A percentile compares a stretch with the other conserved stretches of the same genome.
Evolutionary conservation across 306 rosid species (phyloP).

Genomic region (Prinsepia uniflora): DNA sequence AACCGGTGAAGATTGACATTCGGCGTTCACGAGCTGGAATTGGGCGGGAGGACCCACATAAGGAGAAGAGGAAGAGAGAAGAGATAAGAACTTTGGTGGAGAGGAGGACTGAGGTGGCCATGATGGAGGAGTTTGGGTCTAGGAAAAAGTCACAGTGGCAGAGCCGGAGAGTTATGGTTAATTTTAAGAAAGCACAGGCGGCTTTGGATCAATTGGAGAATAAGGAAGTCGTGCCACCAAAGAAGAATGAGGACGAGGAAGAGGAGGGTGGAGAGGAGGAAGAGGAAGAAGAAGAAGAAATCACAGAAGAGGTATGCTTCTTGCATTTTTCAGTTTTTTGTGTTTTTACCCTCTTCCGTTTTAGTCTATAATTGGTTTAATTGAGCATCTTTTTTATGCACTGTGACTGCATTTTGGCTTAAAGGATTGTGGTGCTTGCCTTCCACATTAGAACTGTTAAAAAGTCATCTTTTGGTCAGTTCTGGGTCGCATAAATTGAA

Average conservation of each 20-base stretch:
- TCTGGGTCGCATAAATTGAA: not conserved
- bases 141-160: constrained; percentile 83
- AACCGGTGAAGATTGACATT: constrained; percentile 73
- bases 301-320: constrained; percentile 68
- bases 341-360: not conserved
- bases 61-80: constrained; percentile 70
- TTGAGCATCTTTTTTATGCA: not conserved
- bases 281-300: constrained; percentile 67
- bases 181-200: constrained; percentile 72
- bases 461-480: not conserved
- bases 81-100: constrained; percentile 33
- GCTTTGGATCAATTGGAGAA: constrained; percentile 86
- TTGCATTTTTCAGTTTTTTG: not conserved
- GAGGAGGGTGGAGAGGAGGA: constrained; percentile 47
- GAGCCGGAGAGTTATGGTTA: constrained; percentile 51
- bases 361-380: not conserved
- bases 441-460: too few relatives aligned
- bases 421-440: not conserved
- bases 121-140: constrained; percentile 75
- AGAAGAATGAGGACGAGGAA: constrained; percentile 60
- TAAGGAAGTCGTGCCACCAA: constrained; percentile 56
- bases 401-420: not conserved
- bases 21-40: constrained; percentile 91
- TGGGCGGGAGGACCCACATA: constrained; percentile 60
- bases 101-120: constrained; percentile 51